Conservation (phyloP, 257 asterid genomes). For the Prunella vulgaris region DNA sequence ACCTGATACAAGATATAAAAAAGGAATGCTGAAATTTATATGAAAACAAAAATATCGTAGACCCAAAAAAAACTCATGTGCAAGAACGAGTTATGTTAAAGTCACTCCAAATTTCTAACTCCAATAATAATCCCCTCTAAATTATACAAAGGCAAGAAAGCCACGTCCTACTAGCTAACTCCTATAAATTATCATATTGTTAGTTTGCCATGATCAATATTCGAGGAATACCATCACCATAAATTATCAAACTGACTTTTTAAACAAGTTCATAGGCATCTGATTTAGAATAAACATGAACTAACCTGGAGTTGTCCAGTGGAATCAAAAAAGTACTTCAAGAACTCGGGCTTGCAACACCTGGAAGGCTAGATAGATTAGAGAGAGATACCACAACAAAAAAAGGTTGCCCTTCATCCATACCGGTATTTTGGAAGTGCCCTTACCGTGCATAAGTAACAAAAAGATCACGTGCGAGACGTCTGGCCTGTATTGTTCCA, state of each 20-base stretch:
- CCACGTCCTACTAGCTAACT: neutral
- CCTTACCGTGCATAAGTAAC: slow-evolving; percentile 77
- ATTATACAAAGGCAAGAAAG: neutral
- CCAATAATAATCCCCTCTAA: neutral
- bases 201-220: neutral
- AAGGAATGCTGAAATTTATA: neutral
- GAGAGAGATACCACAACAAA: slow-evolving; percentile 4
- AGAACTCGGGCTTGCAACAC: slow-evolving; percentile 75
- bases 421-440: slow-evolving; percentile 14
- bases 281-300: slow-evolving; percentile 13
- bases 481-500: slow-evolving; percentile 74
- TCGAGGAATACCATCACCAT: neutral
- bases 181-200: slow-evolving; percentile 11
- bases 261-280: neutral
- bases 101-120: slow-evolving; percentile 1
- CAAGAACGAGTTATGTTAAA: neutral
- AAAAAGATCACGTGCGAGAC: slow-evolving; percentile 90
- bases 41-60: neutral
- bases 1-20: neutral
- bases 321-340: slow-evolving; percentile 82
- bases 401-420: slow-evolving; percentile 3
- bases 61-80: neutral
- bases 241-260: slow-evolving; percentile 8
- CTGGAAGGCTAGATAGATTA: slow-evolving; percentile 35
- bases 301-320: slow-evolving; percentile 89